Evolutionary conservation across 306 rosid genomes (phyloP), one percentile per base, ranked within the genome.

Genomic region (Prunus armeniaca): DNA sequence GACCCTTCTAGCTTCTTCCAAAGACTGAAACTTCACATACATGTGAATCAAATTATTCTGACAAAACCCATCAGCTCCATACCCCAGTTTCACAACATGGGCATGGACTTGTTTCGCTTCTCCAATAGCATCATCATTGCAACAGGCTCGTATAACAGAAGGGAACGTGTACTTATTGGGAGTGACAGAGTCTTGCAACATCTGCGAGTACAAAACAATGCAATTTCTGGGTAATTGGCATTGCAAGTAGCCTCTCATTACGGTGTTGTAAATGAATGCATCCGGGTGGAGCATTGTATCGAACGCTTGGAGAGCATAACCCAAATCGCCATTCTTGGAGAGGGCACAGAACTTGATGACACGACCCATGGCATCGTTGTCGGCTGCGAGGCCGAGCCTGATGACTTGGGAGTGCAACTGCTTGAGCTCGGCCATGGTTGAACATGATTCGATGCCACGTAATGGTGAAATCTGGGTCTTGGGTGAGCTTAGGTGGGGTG

Each of bases 111-210:
- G 94, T 63, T 74, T 80, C 1, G 85, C 89, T 76, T 84, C 83
- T 54, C 30, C 61, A 34, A 76, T 3, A 17, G 85, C 77, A 25
- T 56, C 27, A 65, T 52, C 67, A 20, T 55, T n/a, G 63, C 81
- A 73, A 51, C 90, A 88, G 9, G 95, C 75, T 34, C 84, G 81
- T 50, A 88, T 41, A 45, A 86, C 74, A 28, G 86, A 62, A 20
- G 97, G 94, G 65, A 86, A 88, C 25, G 93, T 88, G 65, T 70
- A 88, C 8, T 45, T 12, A 65, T 91, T 91, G 64, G 93, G 94
- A 14, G 62, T 1, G 61, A 85, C 79, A 67, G 67, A 78, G 1
- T 67, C 83, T 32, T 76, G 77, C 7, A 91, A 68, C 95, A 89
- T 89, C 78, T 65, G 73, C 1, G 80, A 76, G 80, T 91, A 87